Conservation (phyloP, 805 yeast species). For the Zygoascus bituminiphila region DNA sequence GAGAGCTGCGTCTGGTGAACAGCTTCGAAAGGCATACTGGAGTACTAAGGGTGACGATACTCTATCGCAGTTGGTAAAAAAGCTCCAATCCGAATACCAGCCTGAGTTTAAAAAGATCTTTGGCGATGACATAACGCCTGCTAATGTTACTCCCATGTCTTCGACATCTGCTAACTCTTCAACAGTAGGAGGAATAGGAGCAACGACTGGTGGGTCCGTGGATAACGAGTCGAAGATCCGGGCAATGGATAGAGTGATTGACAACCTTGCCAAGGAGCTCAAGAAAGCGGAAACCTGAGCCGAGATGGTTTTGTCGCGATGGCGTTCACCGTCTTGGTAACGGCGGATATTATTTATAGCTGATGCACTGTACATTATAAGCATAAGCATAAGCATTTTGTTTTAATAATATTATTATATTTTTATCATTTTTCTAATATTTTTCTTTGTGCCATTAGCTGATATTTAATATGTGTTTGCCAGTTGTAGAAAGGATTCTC, state of each 20-base stretch:
- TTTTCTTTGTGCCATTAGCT: too few species aligned
- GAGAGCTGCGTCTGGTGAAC: conserved; percentile 40
- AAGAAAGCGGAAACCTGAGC: too few species aligned
- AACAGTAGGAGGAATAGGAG: background rate
- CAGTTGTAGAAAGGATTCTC: too few species aligned
- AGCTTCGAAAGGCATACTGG: conserved; percentile 35
- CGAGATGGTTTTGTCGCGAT: too few species aligned
- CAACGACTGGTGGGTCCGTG: background rate
- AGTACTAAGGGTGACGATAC: conserved; percentile 14
- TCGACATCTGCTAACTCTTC: background rate
- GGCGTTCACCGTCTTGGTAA: too few species aligned
- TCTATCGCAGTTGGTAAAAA: conserved; percentile 14
- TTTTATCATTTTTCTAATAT: too few species aligned
- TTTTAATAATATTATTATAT: too few species aligned
- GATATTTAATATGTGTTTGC: background rate
- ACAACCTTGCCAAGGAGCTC: conserved; percentile 9
- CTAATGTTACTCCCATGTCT: background rate
- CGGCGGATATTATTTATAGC: background rate
- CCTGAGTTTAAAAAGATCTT: conserved; percentile 13
- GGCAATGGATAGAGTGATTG: conserved; percentile 10
- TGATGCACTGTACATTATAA: background rate
- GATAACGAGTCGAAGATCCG: background rate
- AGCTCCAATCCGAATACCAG: conserved; percentile 12
- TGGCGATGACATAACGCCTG: background rate
- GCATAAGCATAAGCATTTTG: too few species aligned